These are phyloP conservation scores for Cladosporium sp. DNA, from an alignment of 2,329 filamentous ascomycete species.

Conservation along the genomic window DNA sequence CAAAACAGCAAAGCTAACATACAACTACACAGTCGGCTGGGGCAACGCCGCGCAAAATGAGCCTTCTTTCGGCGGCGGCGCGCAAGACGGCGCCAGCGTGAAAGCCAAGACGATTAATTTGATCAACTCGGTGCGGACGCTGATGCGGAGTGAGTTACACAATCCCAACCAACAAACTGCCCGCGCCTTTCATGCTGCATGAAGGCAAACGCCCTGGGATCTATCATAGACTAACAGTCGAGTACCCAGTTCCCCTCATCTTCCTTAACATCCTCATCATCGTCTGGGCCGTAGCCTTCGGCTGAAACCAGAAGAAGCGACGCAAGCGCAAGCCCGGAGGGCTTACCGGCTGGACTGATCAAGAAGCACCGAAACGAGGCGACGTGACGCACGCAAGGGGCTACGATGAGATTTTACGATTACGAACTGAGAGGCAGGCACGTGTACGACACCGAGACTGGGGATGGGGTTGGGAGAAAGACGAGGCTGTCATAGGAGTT, in stretches of 20 bases:
- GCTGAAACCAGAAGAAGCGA: slow-evolving; percentile 25
- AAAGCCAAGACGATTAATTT: slow-evolving; percentile 86
- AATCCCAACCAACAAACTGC: too few relatives aligned
- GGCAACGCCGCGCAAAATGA: slow-evolving; percentile 59
- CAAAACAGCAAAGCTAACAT: background rate
- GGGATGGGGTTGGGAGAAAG: background rate
- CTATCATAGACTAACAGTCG: too few relatives aligned
- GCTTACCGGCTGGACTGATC: background rate
- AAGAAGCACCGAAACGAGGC: background rate
- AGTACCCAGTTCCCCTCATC: slow-evolving; percentile 86
- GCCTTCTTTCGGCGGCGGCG: slow-evolving; percentile 76
- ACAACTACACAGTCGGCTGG: slow-evolving; percentile 68
- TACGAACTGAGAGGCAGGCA: background rate
- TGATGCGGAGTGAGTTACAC: slow-evolving; percentile 84
- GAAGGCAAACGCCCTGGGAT: background rate
- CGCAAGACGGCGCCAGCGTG: slow-evolving; percentile 70
- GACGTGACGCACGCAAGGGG: background rate
- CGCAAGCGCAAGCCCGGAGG: background rate
- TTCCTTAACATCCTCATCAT: slow-evolving; percentile 81
- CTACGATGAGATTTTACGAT: background rate
- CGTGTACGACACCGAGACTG: background rate
- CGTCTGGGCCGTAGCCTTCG: slow-evolving; percentile 51
- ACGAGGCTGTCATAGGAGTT: background rate
- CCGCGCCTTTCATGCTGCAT: too few relatives aligned
- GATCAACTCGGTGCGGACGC: slow-evolving; percentile 83